Percentiles rank a stretch among this genome's conserved stretches.
Evolutionary conservation across 2,329 filamentous ascomycete species (phyloP).

Genomic region (Aspergillus spinulosporus): DNA sequence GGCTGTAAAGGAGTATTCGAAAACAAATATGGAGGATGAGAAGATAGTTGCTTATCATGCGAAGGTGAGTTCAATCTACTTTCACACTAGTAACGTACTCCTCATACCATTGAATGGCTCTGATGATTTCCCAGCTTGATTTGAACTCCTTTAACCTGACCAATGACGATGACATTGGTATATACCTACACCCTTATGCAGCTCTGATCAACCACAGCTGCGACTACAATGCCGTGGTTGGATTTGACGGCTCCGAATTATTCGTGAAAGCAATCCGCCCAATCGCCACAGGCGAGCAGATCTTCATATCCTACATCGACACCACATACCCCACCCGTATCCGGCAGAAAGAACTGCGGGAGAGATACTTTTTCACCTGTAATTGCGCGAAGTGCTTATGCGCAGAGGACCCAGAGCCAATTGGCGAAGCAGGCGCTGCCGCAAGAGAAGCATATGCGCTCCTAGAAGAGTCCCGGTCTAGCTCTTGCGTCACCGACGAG

Average conservation of each 20-base stretch:
- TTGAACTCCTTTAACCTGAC: conserved; percentile 61
- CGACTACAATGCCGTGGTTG: conserved; percentile 58
- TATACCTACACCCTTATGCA: conserved; percentile 58
- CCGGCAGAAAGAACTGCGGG: conserved; percentile 55
- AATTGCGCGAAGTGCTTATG: conserved; percentile 52
- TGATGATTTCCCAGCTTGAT: conserved; percentile 46
- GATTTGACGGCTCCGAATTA: conserved; percentile 56
- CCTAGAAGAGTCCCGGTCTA: conserved; percentile 19
- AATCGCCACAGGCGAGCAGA: conserved; percentile 57
- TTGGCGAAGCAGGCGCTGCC: conserved; percentile 17
- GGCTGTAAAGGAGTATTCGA: conserved; percentile 56
- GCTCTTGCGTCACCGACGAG: conserved; percentile 18
- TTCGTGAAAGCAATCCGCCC: conserved; percentile 54
- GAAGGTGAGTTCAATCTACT: conserved; percentile 45
- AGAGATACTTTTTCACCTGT: conserved; percentile 62
- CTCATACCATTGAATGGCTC: neutral
- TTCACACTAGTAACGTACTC: neutral
- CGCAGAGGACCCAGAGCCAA: conserved; percentile 16
- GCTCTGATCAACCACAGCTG: conserved; percentile 64
- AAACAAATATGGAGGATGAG: conserved; percentile 46
- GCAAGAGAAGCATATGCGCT: conserved; percentile 28
- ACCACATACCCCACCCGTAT: conserved; percentile 51
- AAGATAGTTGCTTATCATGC: conserved; percentile 48
- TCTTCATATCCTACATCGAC: conserved; percentile 64
- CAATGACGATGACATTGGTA: conserved; percentile 59